Base-by-base conservation (phyloP, 306 rosid species). In the Geum urbanum region DNA sequence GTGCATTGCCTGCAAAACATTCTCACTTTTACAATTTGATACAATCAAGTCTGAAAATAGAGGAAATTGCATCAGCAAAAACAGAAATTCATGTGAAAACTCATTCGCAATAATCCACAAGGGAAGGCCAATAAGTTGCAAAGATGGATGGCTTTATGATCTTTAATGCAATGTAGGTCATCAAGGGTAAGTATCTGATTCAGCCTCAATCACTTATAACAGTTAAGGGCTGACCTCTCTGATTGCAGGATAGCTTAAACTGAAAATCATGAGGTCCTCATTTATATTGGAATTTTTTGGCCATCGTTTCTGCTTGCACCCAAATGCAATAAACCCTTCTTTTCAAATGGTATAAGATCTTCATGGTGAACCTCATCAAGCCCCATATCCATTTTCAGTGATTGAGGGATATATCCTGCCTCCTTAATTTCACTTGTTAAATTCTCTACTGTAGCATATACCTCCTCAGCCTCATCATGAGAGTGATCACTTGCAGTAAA, bases 401-500 rank as follows among this genome's bases (percentile, higher is more conserved):
- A n/a, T 41, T 13, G 74, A 59, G 74, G 67, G 66, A 50, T 53
- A 76, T 64, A 69, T 35, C 74, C 67, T 64, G 66, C 61, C 69
- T 51, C 65, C 57, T 56, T 40, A 24, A 67, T 63, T 68, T 72
- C 76, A 47, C 3, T 37, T 8, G 76, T 78, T 51, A 82, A 72
- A 63, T 55, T 72, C 18, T 82, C 76, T 20, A 82, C 35, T 35
- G 72, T 56, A 18, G 45, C 50, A 76, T 79, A 72, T 67, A 82
- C 72, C 75, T 76, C 86, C 27, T 20, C 67, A 0, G 59, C 37
- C 54, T 41, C 72, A 57, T 65, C 15, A 70, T 82, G 86, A 10
- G 83, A 82, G 9, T 19, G 48, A 55, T 82, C 81, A 51, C 81
- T 47, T 0, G 83, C 76, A 41, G 54, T 52, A 60, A 82, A 79